Percentiles rank a stretch among this genome's conserved stretches.
Evolutionary conservation across 2,329 filamentous ascomycete species (phyloP).

Genomic region (Salinomyces thailandicus): DNA sequence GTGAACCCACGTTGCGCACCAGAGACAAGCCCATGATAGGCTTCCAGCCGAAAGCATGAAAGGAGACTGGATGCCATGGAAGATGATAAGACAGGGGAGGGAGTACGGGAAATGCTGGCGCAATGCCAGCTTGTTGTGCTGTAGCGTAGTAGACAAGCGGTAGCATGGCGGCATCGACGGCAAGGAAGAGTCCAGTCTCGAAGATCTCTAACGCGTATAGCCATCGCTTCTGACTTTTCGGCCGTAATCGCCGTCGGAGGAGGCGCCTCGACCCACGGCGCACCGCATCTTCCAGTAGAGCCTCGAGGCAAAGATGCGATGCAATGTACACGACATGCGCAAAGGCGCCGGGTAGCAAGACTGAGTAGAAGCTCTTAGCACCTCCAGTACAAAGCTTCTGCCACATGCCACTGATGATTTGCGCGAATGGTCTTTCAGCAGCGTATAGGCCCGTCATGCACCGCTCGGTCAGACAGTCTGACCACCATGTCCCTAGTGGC

Average conservation of each 20-base stretch:
- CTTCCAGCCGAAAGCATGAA: conserved; percentile 4
- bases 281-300: background rate
- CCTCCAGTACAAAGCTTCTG: conserved; percentile 5
- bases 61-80: conserved; percentile 9
- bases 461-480: conserved; percentile 13
- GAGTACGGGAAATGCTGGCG: conserved; percentile 14
- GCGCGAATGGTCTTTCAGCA: conserved; percentile 8
- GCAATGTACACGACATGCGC: conserved; percentile 7
- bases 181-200: conserved; percentile 1
- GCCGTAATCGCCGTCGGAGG: too few relatives aligned
- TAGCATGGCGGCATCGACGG: conserved; percentile 16
- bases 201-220: background rate
- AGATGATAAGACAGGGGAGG: conserved; percentile 12
- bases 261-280: background rate
- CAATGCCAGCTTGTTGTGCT: conserved; percentile 18
- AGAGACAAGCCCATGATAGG: conserved; percentile 1
- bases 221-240: background rate
- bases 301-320: background rate
- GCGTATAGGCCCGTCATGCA: conserved; percentile 18
- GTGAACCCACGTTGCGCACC: conserved; percentile 1
- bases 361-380: conserved; percentile 7
- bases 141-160: conserved; percentile 18
- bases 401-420: conserved; percentile 12
- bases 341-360: conserved; percentile 10
- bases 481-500: conserved; percentile 14